Percentiles rank a stretch among this genome's conserved stretches.
Evolutionary conservation across 2,329 filamentous ascomycete species (phyloP).

Genomic region (Volutella citrinella): DNA sequence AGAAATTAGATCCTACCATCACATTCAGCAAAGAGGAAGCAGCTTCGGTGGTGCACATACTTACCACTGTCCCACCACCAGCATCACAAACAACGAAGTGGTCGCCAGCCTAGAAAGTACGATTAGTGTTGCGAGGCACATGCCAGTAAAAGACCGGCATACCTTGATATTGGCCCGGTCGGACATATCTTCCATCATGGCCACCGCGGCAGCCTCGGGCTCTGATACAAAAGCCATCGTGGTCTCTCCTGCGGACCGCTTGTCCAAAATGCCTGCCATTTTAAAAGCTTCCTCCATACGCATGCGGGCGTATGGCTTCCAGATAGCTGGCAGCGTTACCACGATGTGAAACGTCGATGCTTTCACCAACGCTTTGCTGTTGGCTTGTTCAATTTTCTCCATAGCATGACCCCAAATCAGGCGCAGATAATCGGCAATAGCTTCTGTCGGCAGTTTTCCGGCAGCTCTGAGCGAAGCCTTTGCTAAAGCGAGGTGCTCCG

Average conservation of each 20-base stretch:
- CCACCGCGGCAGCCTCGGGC: constrained; percentile 44
- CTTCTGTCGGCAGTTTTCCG: constrained; percentile 26
- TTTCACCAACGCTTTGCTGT: constrained; percentile 20
- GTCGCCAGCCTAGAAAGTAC: constrained; percentile 14
- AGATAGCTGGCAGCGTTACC: constrained; percentile 44
- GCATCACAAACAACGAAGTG: constrained; percentile 36
- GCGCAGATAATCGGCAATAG: constrained; percentile 32
- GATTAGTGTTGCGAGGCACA: background rate
- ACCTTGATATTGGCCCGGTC: constrained; percentile 21
- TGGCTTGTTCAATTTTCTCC: constrained; percentile 21
- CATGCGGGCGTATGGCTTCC: constrained; percentile 36
- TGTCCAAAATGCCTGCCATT: constrained; percentile 33
- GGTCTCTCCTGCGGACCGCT: constrained; percentile 26
- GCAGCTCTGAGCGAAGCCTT: background rate
- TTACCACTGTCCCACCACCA: constrained; percentile 35
- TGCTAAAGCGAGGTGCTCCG: constrained; percentile 16
- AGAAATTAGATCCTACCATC: constrained; percentile 37
- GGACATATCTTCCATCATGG: constrained; percentile 29
- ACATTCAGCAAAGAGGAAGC: background rate
- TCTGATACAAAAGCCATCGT: constrained; percentile 37
- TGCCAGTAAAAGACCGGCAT: background rate
- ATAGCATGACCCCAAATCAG: constrained; percentile 32
- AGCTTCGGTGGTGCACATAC: no score
- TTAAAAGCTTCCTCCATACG: constrained; percentile 35
- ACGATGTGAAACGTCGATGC: constrained; percentile 33